Percentiles rank a stretch among this genome's conserved stretches.
These are phyloP conservation scores for Hymenoscyphus salicellus DNA, from an alignment of 2,329 filamentous ascomycete species.

Conservation along the genomic window DNA sequence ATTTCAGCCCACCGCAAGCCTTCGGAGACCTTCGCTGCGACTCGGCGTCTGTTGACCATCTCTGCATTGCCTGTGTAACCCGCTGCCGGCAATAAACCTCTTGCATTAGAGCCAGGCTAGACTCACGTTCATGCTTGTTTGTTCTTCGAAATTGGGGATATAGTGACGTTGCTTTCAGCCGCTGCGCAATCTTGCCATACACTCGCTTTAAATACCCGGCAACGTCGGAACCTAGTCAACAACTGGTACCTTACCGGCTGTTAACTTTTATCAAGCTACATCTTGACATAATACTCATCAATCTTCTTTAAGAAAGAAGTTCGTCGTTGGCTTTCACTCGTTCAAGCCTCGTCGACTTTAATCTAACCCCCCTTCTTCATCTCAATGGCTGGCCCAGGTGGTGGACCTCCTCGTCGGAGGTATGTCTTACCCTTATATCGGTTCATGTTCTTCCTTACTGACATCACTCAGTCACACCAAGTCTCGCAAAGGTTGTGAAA, in stretches of 20 bases:
- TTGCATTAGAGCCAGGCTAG: slow-evolving; percentile 14
- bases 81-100: slow-evolving; percentile 6
- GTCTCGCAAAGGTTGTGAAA: slow-evolving; percentile 96
- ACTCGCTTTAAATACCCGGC: slow-evolving; percentile 35
- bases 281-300: slow-evolving; percentile 16
- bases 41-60: slow-evolving; percentile 22
- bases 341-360: slow-evolving; percentile 39
- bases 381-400: slow-evolving; percentile 85
- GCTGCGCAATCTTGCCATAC: slow-evolving; percentile 28
- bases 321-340: slow-evolving; percentile 38
- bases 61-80: slow-evolving; percentile 11
- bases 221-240: slow-evolving; percentile 25
- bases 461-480: slow-evolving; percentile 78
- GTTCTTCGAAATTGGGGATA: slow-evolving; percentile 22
- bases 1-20: slow-evolving; percentile 31
- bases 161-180: slow-evolving; percentile 33
- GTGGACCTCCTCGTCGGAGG: slow-evolving; percentile 80
- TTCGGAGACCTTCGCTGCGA: slow-evolving; percentile 29
- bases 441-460: slow-evolving; percentile 15
- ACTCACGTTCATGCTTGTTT: slow-evolving; percentile 29
- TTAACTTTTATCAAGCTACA: slow-evolving; percentile 18
- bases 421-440: slow-evolving; percentile 36
- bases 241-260: slow-evolving; percentile 21
- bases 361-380: slow-evolving; percentile 29
- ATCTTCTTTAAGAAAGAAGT: slow-evolving; percentile 24